Base-by-base conservation (phyloP, 1,284 basidiomycete genomes). In the Tylopilus sp. region DNA sequence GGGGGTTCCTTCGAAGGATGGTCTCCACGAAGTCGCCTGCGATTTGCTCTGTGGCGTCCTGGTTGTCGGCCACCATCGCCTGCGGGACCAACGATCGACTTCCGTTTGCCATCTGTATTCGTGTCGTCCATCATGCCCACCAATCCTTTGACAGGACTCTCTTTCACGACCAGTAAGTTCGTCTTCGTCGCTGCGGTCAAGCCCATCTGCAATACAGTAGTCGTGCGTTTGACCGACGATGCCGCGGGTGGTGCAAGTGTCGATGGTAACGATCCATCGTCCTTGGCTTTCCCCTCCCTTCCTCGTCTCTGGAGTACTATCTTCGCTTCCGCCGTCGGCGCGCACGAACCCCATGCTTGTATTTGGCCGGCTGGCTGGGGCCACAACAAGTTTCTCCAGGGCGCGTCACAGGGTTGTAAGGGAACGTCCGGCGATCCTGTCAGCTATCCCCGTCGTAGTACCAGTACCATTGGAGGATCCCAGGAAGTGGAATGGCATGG, bases 311-410 rank as follows among this genome's bases (percentile, higher is more conserved):
- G 75, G 69, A 53, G 70, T 67, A 68, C 70, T 55, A 13, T 65
- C 64, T 9, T 67, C 64, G 26, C 62, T 75, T 69, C 15, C 64
- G 55, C 56, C 70, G 1, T 69, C 70, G 19, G 6, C 24, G 76
- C 60, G 80, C 73, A 71, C 85, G 71, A 91, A 91, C 36, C 89
- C 90, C 79, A 91, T 79, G 65, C 87, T 90, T 2, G 89, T 90
- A 63, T 83, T 90, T 2, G 91, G 89, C 53, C 90, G 76, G 29
- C 81, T 80, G 6, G 90, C 90, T 2, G 87, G 81, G 0, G 88
- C 88, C 72, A 84, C 85, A 44, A 83, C 83, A 22, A 92, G 80
- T 70, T 87, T 89, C 70, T 90, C 86, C 24, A 92, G 79, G 3
- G 90, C 90, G 67, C 82, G 82, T 18, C 87, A 86, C 16, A 92